Evolutionary conservation across 805 yeast genomes (phyloP).

Genomic region (Jamesozyma gamospora): DNA sequence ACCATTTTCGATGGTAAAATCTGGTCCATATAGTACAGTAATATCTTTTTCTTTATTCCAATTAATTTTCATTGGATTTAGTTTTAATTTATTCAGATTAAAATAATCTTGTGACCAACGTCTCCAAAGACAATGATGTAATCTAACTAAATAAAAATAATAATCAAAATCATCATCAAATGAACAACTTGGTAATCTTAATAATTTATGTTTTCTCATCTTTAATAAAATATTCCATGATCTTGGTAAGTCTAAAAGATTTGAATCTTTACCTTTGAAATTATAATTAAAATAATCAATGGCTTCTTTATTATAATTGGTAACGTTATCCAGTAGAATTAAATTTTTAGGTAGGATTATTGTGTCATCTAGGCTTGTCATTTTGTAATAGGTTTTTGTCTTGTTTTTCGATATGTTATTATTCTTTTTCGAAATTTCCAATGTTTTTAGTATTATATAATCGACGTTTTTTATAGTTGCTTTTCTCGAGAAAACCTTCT

Average conservation of each 20-base stretch:
- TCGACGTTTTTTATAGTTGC: too few species aligned
- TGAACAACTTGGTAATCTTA: slow-evolving; percentile 26
- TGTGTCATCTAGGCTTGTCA: slow-evolving; percentile 22
- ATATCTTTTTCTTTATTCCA: slow-evolving; percentile 93
- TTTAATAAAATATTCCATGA: slow-evolving; percentile 37
- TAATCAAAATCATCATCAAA: slow-evolving; percentile 22
- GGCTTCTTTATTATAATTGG: slow-evolving; percentile 19
- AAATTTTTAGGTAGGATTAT: slow-evolving; percentile 18
- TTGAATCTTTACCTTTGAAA: slow-evolving; percentile 3
- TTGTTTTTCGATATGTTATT: background rate
- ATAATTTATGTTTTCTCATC: slow-evolving; percentile 24
- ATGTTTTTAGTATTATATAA: too few species aligned
- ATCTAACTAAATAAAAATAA: slow-evolving; percentile 31
- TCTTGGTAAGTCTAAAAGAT: slow-evolving; percentile 8
- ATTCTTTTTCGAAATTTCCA: too few species aligned
- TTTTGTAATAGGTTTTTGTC: too few species aligned
- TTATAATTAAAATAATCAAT: slow-evolving; percentile 21
- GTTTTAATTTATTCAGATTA: slow-evolving; percentile 44
- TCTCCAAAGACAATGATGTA: slow-evolving; percentile 85
- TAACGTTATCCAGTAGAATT: slow-evolving; percentile 21
- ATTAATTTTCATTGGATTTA: slow-evolving; percentile 74
- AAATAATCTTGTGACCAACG: slow-evolving; percentile 86
- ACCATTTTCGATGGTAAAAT: slow-evolving; percentile 6
- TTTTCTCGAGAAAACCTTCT: too few species aligned
- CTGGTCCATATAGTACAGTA: slow-evolving; percentile 91